Conservation (phyloP, 2,329 filamentous ascomycete species). For the Claviceps africana region DNA sequence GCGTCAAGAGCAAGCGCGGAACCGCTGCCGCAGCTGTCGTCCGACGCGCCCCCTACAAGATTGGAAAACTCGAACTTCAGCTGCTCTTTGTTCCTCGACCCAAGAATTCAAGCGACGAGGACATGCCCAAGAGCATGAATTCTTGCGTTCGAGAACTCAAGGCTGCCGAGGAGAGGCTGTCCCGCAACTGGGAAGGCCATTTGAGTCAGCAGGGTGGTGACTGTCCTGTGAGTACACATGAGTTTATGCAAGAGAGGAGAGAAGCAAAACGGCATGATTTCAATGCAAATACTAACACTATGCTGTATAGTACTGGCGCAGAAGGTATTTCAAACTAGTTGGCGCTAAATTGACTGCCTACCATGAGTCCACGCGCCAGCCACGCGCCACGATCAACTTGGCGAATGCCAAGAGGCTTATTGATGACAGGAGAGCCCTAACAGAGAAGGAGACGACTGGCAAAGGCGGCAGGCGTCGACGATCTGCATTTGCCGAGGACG, state of each 20-base stretch:
- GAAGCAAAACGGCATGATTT: no score
- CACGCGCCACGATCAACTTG: slow-evolving; percentile 91
- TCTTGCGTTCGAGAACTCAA: slow-evolving; percentile 86
- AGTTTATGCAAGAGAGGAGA: background rate
- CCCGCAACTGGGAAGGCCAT: slow-evolving; percentile 72
- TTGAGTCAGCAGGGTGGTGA: slow-evolving; percentile 95
- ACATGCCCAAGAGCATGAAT: slow-evolving; percentile 99
- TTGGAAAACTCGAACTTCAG: slow-evolving; percentile 89
- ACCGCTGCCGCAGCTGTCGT: slow-evolving; percentile 51
- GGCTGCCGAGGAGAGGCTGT: slow-evolving; percentile 68
- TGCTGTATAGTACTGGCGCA: slow-evolving; percentile 73
- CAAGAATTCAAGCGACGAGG: slow-evolving; percentile 72
- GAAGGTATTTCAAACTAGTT: slow-evolving; percentile 88
- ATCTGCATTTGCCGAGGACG: slow-evolving; percentile 92
- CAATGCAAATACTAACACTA: slow-evolving; percentile 21
- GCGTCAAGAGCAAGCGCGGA: slow-evolving; percentile 86
- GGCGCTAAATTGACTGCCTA: slow-evolving; percentile 88
- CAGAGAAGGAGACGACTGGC: slow-evolving; percentile 67
- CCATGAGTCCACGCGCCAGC: slow-evolving; percentile 89
- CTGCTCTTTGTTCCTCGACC: slow-evolving; percentile 89
- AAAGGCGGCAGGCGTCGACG: slow-evolving; percentile 70
- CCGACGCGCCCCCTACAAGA: slow-evolving; percentile 84
- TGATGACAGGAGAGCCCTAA: slow-evolving; percentile 74
- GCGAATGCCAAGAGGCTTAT: slow-evolving; percentile 86
- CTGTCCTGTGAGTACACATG: slow-evolving; percentile 64